Evolutionary conservation across 1,284 basidiomycete genomes (phyloP).

Genomic region (Quambalaria eucalypti): DNA sequence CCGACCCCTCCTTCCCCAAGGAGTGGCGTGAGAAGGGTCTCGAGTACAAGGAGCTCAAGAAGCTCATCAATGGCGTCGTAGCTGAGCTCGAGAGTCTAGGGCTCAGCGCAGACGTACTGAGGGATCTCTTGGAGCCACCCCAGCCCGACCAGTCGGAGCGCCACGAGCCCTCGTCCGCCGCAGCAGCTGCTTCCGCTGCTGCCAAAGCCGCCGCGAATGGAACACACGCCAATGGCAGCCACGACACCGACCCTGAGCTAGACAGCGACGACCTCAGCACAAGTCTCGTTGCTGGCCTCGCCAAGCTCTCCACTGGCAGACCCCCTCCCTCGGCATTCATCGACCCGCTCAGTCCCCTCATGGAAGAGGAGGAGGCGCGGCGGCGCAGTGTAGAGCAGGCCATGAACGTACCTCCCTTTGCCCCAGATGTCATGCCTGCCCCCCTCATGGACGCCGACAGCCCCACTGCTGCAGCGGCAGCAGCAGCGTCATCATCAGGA

Average conservation of each 20-base stretch:
- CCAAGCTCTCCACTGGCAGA: background rate
- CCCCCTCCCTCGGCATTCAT: background rate
- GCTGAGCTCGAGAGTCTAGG: slow-evolving; percentile 71
- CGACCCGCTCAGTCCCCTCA: slow-evolving; percentile 4
- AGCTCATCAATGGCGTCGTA: slow-evolving; percentile 78
- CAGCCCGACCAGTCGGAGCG: slow-evolving; percentile 9
- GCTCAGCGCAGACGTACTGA: slow-evolving; percentile 58
- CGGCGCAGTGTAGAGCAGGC: slow-evolving; percentile 6
- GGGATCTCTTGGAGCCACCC: slow-evolving; percentile 49
- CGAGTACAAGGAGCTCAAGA: slow-evolving; percentile 87
- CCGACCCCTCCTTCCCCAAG: slow-evolving; percentile 58
- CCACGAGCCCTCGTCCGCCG: slow-evolving; percentile 1
- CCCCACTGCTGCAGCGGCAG: too few relatives aligned
- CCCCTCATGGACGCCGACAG: background rate
- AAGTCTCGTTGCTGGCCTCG: background rate
- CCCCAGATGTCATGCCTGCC: slow-evolving; percentile 1
- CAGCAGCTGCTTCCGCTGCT: background rate
- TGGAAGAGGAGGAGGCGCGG: slow-evolving; percentile 4
- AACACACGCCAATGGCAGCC: background rate
- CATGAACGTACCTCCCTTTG: slow-evolving; percentile 1
- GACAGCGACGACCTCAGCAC: background rate
- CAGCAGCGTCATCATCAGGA: too few relatives aligned
- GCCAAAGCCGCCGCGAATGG: background rate
- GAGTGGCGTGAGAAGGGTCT: slow-evolving; percentile 69
- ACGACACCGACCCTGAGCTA: background rate